Conservation (phyloP, 2,329 filamentous ascomycete genomes). For the Colletotrichum falcatum region DNA sequence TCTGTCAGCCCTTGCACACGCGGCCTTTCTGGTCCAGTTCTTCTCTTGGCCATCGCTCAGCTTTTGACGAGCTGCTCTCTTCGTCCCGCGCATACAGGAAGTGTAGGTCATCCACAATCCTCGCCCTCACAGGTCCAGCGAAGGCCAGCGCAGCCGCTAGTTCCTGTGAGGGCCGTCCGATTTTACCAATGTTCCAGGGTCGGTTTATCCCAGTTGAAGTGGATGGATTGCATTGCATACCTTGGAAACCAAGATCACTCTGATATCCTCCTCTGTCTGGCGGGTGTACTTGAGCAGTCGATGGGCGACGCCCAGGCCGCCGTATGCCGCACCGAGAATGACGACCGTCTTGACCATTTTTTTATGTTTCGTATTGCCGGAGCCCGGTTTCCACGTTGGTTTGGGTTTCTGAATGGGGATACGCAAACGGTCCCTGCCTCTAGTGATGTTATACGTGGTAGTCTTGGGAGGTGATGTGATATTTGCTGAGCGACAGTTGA, state of each 20-base stretch:
- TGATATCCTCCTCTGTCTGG: slow-evolving; percentile 58
- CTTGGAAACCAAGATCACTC: slow-evolving; percentile 68
- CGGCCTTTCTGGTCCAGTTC: background rate
- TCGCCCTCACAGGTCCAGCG: slow-evolving; percentile 22
- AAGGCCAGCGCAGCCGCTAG: slow-evolving; percentile 13
- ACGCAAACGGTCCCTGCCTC: too few species aligned
- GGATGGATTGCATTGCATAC: slow-evolving; percentile 51
- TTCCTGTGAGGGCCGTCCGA: background rate
- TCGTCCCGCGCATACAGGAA: background rate
- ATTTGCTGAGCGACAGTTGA: background rate
- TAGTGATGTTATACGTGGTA: background rate
- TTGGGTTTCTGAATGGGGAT: too few species aligned
- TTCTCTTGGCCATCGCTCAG: background rate
- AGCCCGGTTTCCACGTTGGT: background rate
- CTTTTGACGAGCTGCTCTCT: background rate
- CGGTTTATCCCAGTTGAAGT: background rate
- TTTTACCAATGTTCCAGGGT: background rate
- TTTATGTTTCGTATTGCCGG: background rate
- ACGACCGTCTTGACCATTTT: slow-evolving; percentile 66
- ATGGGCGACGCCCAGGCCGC: slow-evolving; percentile 65
- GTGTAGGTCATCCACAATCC: background rate
- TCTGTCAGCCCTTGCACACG: slow-evolving; percentile 7
- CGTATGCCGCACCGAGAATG: slow-evolving; percentile 66
- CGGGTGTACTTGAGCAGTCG: slow-evolving; percentile 65
- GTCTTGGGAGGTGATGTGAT: background rate